Evolutionary conservation across 2,329 filamentous ascomycete genomes (phyloP).

Genomic region (Aphanoascus verrucosus): DNA sequence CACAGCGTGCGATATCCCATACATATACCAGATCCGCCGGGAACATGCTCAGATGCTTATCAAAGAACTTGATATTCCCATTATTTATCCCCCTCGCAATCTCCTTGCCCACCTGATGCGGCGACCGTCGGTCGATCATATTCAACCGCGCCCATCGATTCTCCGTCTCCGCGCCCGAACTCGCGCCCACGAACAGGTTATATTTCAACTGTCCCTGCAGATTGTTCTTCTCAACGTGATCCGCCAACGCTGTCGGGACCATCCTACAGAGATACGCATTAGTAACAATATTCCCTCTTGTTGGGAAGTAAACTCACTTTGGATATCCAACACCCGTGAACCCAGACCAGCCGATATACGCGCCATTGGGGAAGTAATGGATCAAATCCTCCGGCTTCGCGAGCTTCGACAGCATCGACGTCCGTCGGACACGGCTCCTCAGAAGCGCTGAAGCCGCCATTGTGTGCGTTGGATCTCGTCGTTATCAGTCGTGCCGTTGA

Average conservation of each 20-base stretch:
- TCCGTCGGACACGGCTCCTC: conserved; percentile 62
- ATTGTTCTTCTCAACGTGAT: conserved; percentile 79
- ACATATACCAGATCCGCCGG: conserved; percentile 74
- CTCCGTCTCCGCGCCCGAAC: conserved; percentile 78
- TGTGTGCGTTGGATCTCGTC: not conserved
- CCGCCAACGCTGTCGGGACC: conserved; percentile 70
- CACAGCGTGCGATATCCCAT: conserved; percentile 17
- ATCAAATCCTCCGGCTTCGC: conserved; percentile 69
- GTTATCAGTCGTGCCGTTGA: not conserved
- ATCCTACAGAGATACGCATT: conserved; percentile 44
- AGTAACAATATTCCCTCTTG: not conserved
- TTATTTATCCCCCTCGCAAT: conserved; percentile 86
- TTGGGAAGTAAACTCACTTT: conserved; percentile 47
- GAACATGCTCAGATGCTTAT: conserved; percentile 91
- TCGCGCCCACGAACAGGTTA: conserved; percentile 80
- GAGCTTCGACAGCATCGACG: conserved; percentile 70
- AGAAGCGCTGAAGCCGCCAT: conserved; percentile 56
- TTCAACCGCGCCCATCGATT: conserved; percentile 81
- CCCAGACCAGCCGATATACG: conserved; percentile 85
- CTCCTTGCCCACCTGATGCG: conserved; percentile 82
- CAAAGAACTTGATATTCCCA: conserved; percentile 81
- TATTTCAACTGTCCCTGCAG: conserved; percentile 78
- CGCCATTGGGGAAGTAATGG: conserved; percentile 67
- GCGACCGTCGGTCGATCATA: conserved; percentile 78
- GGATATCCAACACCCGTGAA: conserved; percentile 87